A percentile compares a stretch with the other conserved stretches of the same genome.
Evolutionary conservation across 345 rosid species (phyloP).

Genomic region (Corchorus capsularis): DNA sequence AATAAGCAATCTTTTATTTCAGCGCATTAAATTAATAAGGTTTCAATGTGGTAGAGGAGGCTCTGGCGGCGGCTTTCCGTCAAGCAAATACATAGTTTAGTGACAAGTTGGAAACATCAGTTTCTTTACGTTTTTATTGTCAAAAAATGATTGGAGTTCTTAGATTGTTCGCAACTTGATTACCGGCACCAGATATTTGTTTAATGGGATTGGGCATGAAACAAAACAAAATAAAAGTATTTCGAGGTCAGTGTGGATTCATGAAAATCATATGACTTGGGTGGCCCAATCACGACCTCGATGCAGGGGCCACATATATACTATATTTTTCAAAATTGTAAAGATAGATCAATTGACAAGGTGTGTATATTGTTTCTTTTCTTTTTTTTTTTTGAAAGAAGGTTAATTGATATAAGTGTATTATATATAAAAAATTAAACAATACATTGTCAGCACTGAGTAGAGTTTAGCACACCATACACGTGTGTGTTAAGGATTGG

Average conservation of each 20-base stretch:
- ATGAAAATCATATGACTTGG: neutral
- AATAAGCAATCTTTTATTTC: neutral
- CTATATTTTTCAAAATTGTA: neutral
- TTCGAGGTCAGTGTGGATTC: neutral
- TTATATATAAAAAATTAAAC: no score
- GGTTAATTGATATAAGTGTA: no score
- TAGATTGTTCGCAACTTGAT: neutral
- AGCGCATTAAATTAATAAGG: neutral
- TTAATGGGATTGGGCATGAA: neutral
- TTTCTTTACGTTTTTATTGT: neutral
- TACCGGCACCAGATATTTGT: neutral
- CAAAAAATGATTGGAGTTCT: neutral
- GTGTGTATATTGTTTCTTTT: no score
- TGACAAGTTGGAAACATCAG: neutral
- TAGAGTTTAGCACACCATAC: no score
- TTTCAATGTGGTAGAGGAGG: neutral
- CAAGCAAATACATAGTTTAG: neutral
- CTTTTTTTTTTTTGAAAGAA: no score
- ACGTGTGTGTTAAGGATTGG: no score
- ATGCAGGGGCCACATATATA: neutral
- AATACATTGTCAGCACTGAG: no score
- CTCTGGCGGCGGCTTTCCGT: slow-evolving; percentile 7
- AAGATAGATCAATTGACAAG: neutral
- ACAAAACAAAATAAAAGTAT: neutral
- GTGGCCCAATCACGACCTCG: neutral